phyloP scores from a whole-genome alignment of 257 asterid species.

The Solanum rostratum region DNA sequence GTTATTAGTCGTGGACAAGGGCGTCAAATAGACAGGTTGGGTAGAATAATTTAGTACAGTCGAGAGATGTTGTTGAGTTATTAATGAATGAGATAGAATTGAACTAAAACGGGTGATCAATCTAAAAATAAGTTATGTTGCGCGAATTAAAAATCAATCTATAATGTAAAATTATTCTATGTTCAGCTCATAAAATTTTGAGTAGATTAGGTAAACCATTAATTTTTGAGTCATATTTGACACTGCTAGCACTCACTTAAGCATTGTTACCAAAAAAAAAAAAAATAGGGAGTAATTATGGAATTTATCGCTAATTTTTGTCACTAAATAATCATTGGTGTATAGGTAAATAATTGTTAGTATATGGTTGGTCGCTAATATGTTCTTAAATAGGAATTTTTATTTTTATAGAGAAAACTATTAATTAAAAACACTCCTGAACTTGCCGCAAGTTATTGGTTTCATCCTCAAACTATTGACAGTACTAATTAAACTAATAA shows the following conservation, averaged over 20 bases:
- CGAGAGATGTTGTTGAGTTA: not conserved
- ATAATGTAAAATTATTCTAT: not conserved
- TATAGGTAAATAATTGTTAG: not conserved
- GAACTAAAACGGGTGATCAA: not conserved
- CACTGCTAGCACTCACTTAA: not conserved
- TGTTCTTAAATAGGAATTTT: not conserved
- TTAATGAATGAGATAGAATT: not conserved
- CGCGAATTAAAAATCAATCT: not conserved
- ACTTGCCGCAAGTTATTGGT: too few species aligned
- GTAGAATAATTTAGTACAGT: accelerated
- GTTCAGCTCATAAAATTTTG: not conserved
- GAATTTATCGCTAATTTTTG: not conserved
- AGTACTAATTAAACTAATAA: too few species aligned
- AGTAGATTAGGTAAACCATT: not conserved
- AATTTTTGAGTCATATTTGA: not conserved
- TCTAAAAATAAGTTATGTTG: not conserved
- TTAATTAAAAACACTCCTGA: too few species aligned
- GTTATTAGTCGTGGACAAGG: not conserved
- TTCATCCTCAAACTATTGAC: too few species aligned
- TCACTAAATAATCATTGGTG: not conserved
- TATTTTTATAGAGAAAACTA: not conserved
- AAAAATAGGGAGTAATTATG: not conserved
- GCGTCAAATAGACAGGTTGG: not conserved
- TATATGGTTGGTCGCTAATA: not conserved
- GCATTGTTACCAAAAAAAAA: not conserved